phyloP scores from a whole-genome alignment of 208 protist genomes.

The Trypanosoma cruzi region DNA sequence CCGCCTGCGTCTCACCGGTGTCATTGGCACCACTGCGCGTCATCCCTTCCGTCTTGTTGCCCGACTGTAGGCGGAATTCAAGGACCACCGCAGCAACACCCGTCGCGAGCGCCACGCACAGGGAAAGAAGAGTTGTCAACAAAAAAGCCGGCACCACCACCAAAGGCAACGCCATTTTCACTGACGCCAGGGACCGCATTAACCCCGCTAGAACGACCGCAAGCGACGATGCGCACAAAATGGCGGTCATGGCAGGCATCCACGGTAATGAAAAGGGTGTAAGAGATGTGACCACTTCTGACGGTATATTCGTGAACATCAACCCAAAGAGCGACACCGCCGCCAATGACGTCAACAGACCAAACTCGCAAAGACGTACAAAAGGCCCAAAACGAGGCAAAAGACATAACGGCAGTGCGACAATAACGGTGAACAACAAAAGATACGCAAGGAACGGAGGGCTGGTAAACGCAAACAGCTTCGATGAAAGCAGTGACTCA shows the following conservation, averaged over 20 bases:
- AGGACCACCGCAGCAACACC: neutral
- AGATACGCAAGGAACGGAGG: neutral
- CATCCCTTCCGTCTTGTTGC: no score
- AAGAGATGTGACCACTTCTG: neutral
- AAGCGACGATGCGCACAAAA: neutral
- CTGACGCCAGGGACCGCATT: neutral
- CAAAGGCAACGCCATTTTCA: neutral
- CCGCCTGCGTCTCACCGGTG: neutral
- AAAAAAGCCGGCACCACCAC: neutral
- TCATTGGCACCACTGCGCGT: neutral
- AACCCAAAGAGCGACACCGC: neutral
- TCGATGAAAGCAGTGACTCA: neutral
- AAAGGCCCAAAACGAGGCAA: slow-evolving; percentile 5
- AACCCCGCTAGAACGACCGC: slow-evolving; percentile 2
- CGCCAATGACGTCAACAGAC: neutral
- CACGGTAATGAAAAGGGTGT: neutral
- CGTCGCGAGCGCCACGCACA: neutral
- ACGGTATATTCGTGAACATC: neutral
- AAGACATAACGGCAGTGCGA: slow-evolving; percentile 4
- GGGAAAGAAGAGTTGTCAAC: neutral
- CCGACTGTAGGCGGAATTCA: neutral
- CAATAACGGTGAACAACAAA: neutral
- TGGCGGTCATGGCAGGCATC: neutral
- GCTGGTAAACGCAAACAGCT: neutral
- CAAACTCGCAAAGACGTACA: slow-evolving; percentile 14